These are phyloP conservation scores for Lachnellula suecica DNA, from an alignment of 2,329 filamentous ascomycete genomes.

Conservation along the genomic window DNA sequence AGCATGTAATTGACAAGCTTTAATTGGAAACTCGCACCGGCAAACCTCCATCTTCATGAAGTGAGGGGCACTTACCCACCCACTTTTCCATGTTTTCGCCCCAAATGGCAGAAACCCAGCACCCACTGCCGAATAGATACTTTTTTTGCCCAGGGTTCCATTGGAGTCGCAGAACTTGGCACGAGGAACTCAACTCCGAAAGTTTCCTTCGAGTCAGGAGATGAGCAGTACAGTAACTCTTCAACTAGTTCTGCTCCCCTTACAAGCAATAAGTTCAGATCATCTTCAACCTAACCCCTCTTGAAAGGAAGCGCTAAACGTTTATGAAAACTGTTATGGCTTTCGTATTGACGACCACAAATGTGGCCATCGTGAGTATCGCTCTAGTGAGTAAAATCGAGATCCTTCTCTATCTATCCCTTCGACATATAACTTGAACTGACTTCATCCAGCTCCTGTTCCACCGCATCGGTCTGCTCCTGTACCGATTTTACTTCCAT, in stretches of 20 bases:
- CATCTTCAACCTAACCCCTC: neutral
- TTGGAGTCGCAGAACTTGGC: too few relatives aligned
- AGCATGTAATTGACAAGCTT: neutral
- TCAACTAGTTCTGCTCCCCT: too few relatives aligned
- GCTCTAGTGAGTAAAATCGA: neutral
- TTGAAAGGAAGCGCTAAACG: neutral
- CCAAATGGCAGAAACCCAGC: too few relatives aligned
- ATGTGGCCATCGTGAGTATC: neutral
- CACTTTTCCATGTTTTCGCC: too few relatives aligned
- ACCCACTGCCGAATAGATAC: too few relatives aligned
- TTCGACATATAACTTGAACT: neutral
- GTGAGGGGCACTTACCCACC: too few relatives aligned
- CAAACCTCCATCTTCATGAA: too few relatives aligned
- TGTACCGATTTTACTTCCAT: slow-evolving; percentile 22
- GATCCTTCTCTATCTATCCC: neutral
- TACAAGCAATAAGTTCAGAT: too few relatives aligned
- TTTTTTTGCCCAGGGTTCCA: too few relatives aligned
- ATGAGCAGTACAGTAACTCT: too few relatives aligned
- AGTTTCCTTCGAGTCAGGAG: too few relatives aligned
- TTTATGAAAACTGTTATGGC: neutral
- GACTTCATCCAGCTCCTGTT: neutral
- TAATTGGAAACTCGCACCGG: neutral
- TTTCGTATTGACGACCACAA: neutral
- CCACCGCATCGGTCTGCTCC: neutral
- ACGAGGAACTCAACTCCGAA: too few relatives aligned